Conservation (phyloP, 192 early-diverging fungal genomes). For the Coemansia sp. region DNA sequence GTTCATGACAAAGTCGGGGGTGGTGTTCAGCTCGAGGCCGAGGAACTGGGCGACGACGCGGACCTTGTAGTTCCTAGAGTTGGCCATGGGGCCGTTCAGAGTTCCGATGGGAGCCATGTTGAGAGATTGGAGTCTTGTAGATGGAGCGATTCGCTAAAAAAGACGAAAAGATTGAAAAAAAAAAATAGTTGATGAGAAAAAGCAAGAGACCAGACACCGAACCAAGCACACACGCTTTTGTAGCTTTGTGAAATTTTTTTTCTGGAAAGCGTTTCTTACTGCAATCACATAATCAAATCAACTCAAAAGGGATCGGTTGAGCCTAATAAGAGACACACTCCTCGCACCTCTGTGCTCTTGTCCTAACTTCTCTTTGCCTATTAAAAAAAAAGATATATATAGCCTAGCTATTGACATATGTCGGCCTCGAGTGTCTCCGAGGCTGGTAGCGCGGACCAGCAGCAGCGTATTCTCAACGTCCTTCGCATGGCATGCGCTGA, state of each 20-base stretch:
- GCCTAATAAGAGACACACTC: too few species aligned
- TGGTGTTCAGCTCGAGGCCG: conserved; percentile 71
- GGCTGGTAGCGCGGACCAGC: conserved; percentile 17
- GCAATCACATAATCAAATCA: background rate
- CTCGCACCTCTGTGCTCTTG: background rate
- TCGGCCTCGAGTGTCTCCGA: background rate
- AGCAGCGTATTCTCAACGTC: conserved; percentile 64
- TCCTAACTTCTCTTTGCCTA: background rate
- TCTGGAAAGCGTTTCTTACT: background rate
- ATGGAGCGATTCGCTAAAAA: background rate
- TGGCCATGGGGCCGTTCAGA: conserved; percentile 18
- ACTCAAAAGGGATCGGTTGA: background rate
- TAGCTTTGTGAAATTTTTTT: background rate
- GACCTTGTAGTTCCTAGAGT: conserved; percentile 45
- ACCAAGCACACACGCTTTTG: background rate
- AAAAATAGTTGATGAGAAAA: background rate
- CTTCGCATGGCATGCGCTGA: conserved; percentile 65
- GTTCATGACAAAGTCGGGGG: conserved; percentile 63
- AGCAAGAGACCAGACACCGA: background rate
- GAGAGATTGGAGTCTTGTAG: background rate
- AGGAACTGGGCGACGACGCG: conserved; percentile 80
- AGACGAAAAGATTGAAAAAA: background rate
- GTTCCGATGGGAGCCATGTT: conserved; percentile 33
- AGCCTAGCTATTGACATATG: background rate
- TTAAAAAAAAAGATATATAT: background rate